Evolutionary conservation across 345 rosid species (phyloP).

Genomic region (Syzygium aqueum): DNA sequence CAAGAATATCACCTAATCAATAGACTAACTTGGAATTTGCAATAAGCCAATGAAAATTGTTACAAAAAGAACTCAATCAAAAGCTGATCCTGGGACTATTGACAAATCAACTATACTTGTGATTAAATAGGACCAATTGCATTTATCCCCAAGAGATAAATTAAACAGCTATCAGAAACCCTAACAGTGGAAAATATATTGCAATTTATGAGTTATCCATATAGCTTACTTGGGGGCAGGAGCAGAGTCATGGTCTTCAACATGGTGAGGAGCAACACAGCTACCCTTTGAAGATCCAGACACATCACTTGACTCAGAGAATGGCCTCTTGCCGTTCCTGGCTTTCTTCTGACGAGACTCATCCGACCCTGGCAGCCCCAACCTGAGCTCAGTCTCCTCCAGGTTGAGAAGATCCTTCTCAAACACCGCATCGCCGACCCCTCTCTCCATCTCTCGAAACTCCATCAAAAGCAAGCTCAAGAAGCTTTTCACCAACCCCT

Average conservation of each 20-base stretch:
- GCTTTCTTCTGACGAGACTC: constrained; percentile 13
- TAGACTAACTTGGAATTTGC: not conserved
- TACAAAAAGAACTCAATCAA: not conserved
- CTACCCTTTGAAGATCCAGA: constrained; percentile 8
- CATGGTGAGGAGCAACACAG: constrained; percentile 4
- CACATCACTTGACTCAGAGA: constrained; percentile 11
- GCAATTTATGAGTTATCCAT: not conserved
- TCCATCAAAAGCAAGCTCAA: not conserved
- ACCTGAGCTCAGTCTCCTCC: constrained; percentile 75
- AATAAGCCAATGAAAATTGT: not conserved
- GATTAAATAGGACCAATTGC: not conserved
- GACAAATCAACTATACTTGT: not conserved
- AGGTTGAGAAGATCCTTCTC: constrained; percentile 47
- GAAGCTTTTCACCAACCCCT: not conserved
- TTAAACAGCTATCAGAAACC: not conserved
- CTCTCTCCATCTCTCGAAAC: constrained; percentile 15
- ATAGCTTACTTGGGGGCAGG: constrained; percentile 58
- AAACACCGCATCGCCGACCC: constrained; percentile 13
- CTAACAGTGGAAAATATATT: not conserved
- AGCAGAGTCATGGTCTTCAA: constrained; percentile 18
- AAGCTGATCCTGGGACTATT: not conserved
- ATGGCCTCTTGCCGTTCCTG: constrained; percentile 48
- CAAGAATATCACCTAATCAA: not conserved
- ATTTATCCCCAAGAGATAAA: not conserved
- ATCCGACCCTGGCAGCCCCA: constrained; percentile 75